phyloP scores from a whole-genome alignment of 768 basidiomycete genomes.

The Peribolospora kevripleyi region DNA sequence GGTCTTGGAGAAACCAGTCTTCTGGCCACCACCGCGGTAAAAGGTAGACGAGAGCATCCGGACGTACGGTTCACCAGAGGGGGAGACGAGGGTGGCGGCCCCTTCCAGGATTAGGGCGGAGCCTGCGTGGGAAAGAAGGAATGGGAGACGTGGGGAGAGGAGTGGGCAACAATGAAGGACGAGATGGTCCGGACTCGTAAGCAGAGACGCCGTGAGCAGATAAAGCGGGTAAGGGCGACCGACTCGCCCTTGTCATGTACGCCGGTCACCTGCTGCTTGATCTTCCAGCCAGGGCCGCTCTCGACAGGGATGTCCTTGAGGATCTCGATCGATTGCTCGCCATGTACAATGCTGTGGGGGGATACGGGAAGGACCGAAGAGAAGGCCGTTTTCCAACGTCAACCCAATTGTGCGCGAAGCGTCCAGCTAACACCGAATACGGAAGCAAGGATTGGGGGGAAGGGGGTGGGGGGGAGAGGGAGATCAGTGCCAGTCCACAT shows the following conservation, averaged over 20 bases:
- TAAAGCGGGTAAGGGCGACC: too few species aligned
- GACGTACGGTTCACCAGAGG: conserved; percentile 34
- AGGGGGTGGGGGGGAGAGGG: not conserved
- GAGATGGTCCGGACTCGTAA: too few species aligned
- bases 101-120: conserved; percentile 13
- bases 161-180: too few species aligned
- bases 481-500: not conserved
- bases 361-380: not conserved
- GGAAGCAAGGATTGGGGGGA: not conserved
- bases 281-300: conserved; percentile 56
- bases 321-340: conserved; percentile 51
- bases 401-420: too few species aligned
- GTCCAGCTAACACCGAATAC: not conserved
- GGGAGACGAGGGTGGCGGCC: conserved; percentile 9
- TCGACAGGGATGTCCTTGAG: conserved; percentile 50
- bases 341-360: conserved; percentile 37
- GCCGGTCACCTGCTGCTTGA: conserved; percentile 39
- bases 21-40: conserved; percentile 38
- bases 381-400: not conserved
- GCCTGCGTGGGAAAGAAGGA: not conserved
- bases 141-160: too few species aligned
- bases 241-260: conserved; percentile 53
- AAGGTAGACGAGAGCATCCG: conserved; percentile 42
- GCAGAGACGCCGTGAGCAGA: too few species aligned
- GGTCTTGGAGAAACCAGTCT: conserved; percentile 33